phyloP scores from a whole-genome alignment of 2,329 filamentous ascomycete species.

The Colletotrichum sp. region DNA sequence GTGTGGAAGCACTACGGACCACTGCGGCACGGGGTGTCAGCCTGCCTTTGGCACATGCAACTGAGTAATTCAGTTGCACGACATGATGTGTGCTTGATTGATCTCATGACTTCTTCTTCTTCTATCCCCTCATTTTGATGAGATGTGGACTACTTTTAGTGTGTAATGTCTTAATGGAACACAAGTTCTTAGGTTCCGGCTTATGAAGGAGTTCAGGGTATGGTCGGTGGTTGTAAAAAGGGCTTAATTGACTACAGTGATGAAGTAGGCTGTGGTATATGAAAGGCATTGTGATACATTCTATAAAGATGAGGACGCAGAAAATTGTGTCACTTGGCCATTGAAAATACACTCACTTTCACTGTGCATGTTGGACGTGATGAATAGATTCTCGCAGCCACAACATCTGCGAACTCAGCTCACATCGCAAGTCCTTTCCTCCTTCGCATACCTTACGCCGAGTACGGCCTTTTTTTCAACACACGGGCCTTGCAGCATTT shows the following conservation, averaged over 20 bases:
- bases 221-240: not conserved
- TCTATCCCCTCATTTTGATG: not conserved
- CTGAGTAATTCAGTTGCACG: not conserved
- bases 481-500: not conserved
- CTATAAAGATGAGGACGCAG: not conserved
- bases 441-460: not conserved
- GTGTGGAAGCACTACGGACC: slow-evolving; percentile 23
- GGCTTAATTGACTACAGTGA: not conserved
- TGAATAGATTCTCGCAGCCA: not conserved
- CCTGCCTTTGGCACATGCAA: slow-evolving; percentile 16
- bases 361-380: not conserved
- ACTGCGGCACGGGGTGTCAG: slow-evolving; percentile 22
- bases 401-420: not conserved
- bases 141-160: not conserved
- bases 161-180: slow-evolving; percentile 2
- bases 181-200: not conserved
- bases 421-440: not conserved
- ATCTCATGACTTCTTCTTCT: not conserved
- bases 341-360: not conserved
- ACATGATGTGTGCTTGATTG: not conserved
- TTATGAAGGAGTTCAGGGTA: not conserved
- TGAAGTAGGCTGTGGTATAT: not conserved
- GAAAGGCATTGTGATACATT: not conserved
- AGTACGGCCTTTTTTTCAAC: not conserved
- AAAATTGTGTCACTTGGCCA: not conserved